Evolutionary conservation across 306 rosid species (phyloP), one percentile per base, ranked within the genome.

Genomic region (Astragalus membranaceus): DNA sequence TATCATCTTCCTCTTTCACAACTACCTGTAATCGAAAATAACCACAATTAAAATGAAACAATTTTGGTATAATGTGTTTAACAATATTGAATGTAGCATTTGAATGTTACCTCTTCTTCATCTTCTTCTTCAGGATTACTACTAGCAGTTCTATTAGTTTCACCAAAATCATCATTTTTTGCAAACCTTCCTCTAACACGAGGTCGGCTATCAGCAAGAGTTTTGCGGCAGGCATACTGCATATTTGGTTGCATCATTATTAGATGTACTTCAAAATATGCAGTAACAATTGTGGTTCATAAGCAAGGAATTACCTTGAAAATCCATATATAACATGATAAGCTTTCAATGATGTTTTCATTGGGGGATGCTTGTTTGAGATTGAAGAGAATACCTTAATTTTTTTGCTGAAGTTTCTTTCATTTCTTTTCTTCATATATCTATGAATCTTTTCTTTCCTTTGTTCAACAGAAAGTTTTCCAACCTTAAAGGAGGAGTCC

Each of bases 201-300:
- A 16, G 98, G 98, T n/a, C 98, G 78, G 80, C 98, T 93, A 72
- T 93, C 98, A 0, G 98, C 98, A 12, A 93, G 85, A 26, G 97
- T 93, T 85, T 93, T 93, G 10, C 98, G 89, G 81, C 98, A 93
- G 2, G 98, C 98, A 75, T 93, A 93, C 98, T 93, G 92, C 85
- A 75, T 13, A 54, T 74, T 75, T 41, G 61, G 50, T 44, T 81
- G 52, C 55, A 29, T 5, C 46, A 9, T 85, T 41, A 85, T 79
- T 46, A 16, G 32, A 74, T 57, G 20, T 64, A 63, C 43, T 41
- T 66, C 29, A 73, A 65, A 75, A 51, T 41, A 67, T 29, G 67
- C 44, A 58, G 57, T 33, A 36, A 51, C 13, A 73, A 44, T n/a
- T n/a, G 20, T 33, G 20, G 41, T 52, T 49, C 42, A 67, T 44